A percentile compares a stretch with the other conserved stretches of the same genome.
Evolutionary conservation across 1,139 yeast genomes (phyloP).

Genomic region (Blastobotrys serpentis): DNA sequence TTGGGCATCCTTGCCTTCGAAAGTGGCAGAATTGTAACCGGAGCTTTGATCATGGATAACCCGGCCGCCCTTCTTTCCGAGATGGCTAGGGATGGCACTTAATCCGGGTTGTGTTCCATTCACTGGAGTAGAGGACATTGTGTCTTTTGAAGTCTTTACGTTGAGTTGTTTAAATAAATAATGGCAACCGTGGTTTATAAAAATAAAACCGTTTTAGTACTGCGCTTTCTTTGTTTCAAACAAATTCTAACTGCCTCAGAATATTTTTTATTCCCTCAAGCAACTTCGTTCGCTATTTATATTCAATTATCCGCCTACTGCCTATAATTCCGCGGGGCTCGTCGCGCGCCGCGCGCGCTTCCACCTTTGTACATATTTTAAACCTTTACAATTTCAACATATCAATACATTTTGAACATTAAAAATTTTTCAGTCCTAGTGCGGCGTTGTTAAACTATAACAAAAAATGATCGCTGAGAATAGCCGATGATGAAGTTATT

Average conservation of each 20-base stretch:
- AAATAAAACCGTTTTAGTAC: not conserved
- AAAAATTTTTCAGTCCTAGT: not conserved
- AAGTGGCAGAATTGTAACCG: constrained; percentile 75
- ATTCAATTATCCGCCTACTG: no score
- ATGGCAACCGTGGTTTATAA: no score
- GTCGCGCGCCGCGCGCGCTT: no score
- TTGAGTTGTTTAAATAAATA: constrained; percentile 6
- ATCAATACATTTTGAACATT: not conserved
- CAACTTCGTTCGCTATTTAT: no score
- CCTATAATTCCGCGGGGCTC: no score
- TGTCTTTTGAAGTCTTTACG: no score
- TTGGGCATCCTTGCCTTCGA: constrained; percentile 79
- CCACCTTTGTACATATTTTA: not conserved
- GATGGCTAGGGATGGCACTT: constrained; percentile 17
- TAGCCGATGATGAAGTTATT: no score
- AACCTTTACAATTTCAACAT: constrained; percentile 1
- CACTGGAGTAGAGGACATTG: constrained; percentile 15
- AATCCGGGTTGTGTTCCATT: constrained; percentile 11
- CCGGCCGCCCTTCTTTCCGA: constrained; percentile 22
- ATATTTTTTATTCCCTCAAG: no score
- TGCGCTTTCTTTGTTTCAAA: not conserved
- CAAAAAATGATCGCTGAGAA: not conserved
- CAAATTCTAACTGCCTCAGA: no score
- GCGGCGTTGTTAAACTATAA: no score
- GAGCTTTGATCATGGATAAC: constrained; percentile 30